These are phyloP conservation scores for Neonectria ditissima DNA, from an alignment of 2,329 filamentous ascomycete species.

Conservation along the genomic window DNA sequence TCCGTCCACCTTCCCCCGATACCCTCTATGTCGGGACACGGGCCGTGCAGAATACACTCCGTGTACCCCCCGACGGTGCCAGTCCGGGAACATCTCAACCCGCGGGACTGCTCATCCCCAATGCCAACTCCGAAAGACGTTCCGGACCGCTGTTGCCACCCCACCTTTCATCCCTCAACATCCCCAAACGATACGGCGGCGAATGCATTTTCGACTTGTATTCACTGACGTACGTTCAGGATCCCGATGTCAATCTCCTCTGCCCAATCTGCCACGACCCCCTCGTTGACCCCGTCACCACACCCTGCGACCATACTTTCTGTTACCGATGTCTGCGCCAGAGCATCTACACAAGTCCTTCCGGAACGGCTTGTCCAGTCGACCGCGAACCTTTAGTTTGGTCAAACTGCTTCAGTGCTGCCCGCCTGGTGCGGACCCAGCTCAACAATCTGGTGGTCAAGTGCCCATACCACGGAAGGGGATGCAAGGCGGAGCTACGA, in stretches of 20 bases:
- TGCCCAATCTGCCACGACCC: constrained; percentile 71
- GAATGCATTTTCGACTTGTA: constrained; percentile 58
- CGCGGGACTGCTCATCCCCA: constrained; percentile 36
- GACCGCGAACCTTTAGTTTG: constrained; percentile 62
- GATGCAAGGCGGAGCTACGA: constrained; percentile 63
- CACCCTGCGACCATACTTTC: constrained; percentile 74
- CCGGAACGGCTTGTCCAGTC: constrained; percentile 64
- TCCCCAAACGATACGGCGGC: constrained; percentile 54
- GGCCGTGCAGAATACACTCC: constrained; percentile 39
- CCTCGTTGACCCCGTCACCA: constrained; percentile 70
- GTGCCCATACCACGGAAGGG: constrained; percentile 65
- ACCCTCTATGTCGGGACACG: constrained; percentile 48
- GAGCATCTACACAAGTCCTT: constrained; percentile 55
- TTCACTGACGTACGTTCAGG: constrained; percentile 57
- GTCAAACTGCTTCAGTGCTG: constrained; percentile 56
- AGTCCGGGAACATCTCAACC: constrained; percentile 29
- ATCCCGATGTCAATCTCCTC: constrained; percentile 61
- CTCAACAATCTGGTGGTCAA: constrained; percentile 69
- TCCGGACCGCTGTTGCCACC: constrained; percentile 52
- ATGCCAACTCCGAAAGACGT: constrained; percentile 44
- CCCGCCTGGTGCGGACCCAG: constrained; percentile 67
- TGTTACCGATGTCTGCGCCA: constrained; percentile 68
- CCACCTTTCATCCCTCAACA: constrained; percentile 54
- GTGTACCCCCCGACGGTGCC: constrained; percentile 31
- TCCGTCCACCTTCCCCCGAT: constrained; percentile 54